Evolutionary conservation across 495 filamentous ascomycete genomes (phyloP), one percentile per base, ranked within the genome.

Genomic region (Entonaema liquescens): DNA sequence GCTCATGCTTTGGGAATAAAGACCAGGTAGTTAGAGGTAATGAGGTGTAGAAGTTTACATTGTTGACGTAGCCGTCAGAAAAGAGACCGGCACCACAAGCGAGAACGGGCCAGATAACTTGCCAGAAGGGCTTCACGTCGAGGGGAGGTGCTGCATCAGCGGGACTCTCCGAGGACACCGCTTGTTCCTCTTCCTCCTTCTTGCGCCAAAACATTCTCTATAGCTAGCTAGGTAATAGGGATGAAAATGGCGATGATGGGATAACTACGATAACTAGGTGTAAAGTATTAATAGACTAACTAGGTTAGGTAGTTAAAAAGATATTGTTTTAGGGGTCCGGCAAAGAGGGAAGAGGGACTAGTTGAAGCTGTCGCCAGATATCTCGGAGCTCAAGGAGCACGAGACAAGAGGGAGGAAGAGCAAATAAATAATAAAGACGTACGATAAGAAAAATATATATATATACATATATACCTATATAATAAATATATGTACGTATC

Each of bases 61-160:
- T 91, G 82, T 96, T 95, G 75, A 97, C 85, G 77, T 97, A 97
- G 12, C 94, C 94, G 77, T 97, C 94, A 17, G 91, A 93, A 78
- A 96, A 97, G 3, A 97, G 83, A 68, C 94, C 94, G 44, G 94
- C 92, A 65, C 94, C 94, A 72, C 93, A 97, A 53, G 93, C 93
- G 56, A 95, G 88, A 1, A 85, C 85, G 23, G 84, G 84, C 68
- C 81, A 70, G 23, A 82, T 75, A 3, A 71, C 75, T 57, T 77
- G 70, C 29, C 42, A 47, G 61, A 77, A 77, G 2, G 76, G 71
- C 61, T 78, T 76, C 63, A 70, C 69, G 60, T 74, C 74, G 54
- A 76, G 75, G 8, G 72, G 67, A 44, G 72, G 71, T 29, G 56
- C 50, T 25, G 31, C 52, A 15, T 67, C 67, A 53, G 21, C 19